Conservation (phyloP, 768 basidiomycete genomes). For the Hygrophoropsis aurantiaca region DNA sequence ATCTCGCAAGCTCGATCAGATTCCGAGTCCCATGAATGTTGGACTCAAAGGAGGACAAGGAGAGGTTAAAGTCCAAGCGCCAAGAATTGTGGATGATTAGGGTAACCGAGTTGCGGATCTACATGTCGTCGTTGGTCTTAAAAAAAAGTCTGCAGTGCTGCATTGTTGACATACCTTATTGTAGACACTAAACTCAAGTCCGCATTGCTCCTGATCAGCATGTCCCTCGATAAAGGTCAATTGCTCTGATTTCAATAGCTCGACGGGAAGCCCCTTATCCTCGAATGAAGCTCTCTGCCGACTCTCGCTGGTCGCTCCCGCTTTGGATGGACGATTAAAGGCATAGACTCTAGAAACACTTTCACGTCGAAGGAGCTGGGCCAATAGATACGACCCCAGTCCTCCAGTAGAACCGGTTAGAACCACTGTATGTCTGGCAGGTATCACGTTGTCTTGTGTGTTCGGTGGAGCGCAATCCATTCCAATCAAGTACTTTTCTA, state of each 20-base stretch:
- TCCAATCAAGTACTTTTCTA: constrained; percentile 36
- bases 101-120: constrained; percentile 35
- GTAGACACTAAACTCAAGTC: constrained; percentile 22
- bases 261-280: constrained; percentile 28
- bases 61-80: constrained; percentile 44
- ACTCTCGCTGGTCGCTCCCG: constrained; percentile 11
- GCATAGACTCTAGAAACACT: constrained; percentile 31
- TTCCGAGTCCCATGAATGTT: constrained; percentile 40
- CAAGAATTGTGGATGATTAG: constrained; percentile 44
- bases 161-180: constrained; percentile 9
- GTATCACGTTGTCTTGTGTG: constrained; percentile 1
- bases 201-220: constrained; percentile 24
- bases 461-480: constrained; percentile 11
- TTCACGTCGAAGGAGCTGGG: constrained; percentile 19
- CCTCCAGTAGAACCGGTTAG: constrained; percentile 42
- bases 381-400: constrained; percentile 38
- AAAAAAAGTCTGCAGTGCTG: background rate
- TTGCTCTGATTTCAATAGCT: constrained; percentile 29
- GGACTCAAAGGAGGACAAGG: constrained; percentile 42
- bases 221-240: constrained; percentile 36
- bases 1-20: constrained; percentile 29
- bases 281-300: constrained; percentile 29
- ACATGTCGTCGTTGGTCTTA: background rate
- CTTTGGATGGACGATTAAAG: constrained; percentile 27
- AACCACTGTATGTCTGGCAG: constrained; percentile 25